Percentiles rank a stretch among this genome's conserved stretches.
Conservation (phyloP, 257 asterid genomes). For the Haberlea rhodopensis region DNA sequence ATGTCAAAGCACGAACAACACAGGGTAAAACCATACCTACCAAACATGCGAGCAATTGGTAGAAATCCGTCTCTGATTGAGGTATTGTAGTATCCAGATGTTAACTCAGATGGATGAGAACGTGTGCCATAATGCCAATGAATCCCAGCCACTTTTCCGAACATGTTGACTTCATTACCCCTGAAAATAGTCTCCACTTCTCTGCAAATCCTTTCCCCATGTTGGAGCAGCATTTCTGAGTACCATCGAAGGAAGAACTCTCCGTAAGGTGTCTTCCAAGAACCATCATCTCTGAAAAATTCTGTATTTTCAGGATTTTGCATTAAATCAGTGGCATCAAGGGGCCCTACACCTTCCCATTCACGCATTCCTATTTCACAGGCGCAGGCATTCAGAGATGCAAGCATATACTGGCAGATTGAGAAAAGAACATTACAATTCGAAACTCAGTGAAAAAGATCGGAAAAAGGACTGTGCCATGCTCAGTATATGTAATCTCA, state of each 20-base stretch:
- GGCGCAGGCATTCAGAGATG: conserved; percentile 64
- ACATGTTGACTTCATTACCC: conserved; percentile 52
- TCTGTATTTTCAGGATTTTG: conserved; percentile 54
- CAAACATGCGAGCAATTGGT: conserved; percentile 59
- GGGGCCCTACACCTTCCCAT: conserved; percentile 59
- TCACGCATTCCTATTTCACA: conserved; percentile 47
- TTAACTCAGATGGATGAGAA: conserved; percentile 68
- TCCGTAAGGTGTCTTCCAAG: conserved; percentile 61
- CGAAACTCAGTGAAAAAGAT: conserved; percentile 14
- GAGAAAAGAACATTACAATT: conserved; percentile 22
- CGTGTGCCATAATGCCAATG: conserved; percentile 55
- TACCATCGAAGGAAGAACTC: conserved; percentile 80
- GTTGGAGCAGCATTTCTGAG: conserved; percentile 62
- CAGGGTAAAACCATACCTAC: conserved; percentile 52
- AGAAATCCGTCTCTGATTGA: conserved; percentile 50
- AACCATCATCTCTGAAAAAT: conserved; percentile 53
- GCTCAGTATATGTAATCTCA: not conserved
- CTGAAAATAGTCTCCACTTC: conserved; percentile 63
- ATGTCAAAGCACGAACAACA: conserved; percentile 65
- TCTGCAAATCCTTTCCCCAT: conserved; percentile 70
- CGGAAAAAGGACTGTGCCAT: not conserved
- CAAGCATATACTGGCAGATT: conserved; percentile 71
- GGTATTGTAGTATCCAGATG: conserved; percentile 67
- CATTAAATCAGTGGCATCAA: conserved; percentile 41
- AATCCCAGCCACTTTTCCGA: conserved; percentile 59